These are phyloP conservation scores for Microbotryum saponariae DNA, from an alignment of 1,284 basidiomycete species.

Conservation along the genomic window DNA sequence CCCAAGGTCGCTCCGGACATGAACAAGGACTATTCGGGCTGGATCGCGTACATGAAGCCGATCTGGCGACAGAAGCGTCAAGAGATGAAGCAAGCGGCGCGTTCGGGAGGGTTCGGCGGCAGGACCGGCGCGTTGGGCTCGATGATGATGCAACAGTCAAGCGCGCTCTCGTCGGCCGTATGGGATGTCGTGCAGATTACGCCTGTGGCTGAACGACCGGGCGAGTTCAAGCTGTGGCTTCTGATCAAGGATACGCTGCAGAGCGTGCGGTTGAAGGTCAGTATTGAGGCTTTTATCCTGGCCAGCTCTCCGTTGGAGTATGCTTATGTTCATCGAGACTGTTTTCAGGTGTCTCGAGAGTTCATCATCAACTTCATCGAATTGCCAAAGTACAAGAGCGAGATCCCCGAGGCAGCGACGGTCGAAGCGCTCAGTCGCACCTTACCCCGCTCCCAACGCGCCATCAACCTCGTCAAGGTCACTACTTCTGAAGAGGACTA, in stretches of 20 bases:
- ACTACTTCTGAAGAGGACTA: constrained; percentile 77
- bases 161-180: constrained; percentile 57
- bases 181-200: constrained; percentile 95
- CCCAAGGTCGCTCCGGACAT: constrained; percentile 37
- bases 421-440: constrained; percentile 67
- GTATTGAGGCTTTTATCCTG: not conserved
- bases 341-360: constrained; percentile 3
- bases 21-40: constrained; percentile 59
- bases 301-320: constrained; percentile 9
- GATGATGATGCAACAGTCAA: constrained; percentile 67
- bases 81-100: constrained; percentile 44
- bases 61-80: constrained; percentile 65
- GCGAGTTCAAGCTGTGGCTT: constrained; percentile 85
- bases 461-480: constrained; percentile 74
- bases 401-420: constrained; percentile 62
- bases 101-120: constrained; percentile 9
- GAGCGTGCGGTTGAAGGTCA: constrained; percentile 68
- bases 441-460: constrained; percentile 70
- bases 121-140: constrained; percentile 42
- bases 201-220: constrained; percentile 51
- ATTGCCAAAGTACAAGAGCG: constrained; percentile 49
- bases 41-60: constrained; percentile 70
- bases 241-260: constrained; percentile 73
- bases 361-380: constrained; percentile 30
- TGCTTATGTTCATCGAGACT: constrained; percentile 10